Evolutionary conservation across 441 rosid genomes (phyloP).

Genomic region (Corymbia citriodora): DNA sequence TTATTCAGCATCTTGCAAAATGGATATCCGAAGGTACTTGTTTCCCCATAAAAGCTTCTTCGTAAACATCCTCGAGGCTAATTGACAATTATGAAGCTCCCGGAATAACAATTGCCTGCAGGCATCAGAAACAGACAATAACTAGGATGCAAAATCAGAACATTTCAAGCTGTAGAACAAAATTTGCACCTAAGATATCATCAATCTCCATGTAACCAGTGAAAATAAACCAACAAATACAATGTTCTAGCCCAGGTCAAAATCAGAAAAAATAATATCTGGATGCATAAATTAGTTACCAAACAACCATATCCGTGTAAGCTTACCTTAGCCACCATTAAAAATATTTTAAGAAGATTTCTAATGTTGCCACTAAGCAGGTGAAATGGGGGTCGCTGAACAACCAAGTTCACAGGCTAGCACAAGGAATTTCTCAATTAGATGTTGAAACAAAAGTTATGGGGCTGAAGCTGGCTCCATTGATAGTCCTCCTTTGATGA

Average conservation of each 20-base stretch:
- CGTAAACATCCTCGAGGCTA: neutral
- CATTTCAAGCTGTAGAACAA: neutral
- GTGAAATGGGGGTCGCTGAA: neutral
- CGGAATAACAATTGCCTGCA: neutral
- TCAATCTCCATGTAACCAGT: neutral
- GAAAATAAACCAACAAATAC: neutral
- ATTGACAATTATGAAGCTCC: neutral
- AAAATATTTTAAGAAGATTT: neutral
- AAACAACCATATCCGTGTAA: neutral
- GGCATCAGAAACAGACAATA: neutral
- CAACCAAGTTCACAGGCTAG: neutral
- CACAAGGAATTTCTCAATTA: neutral
- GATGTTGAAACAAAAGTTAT: neutral
- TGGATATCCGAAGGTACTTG: neutral
- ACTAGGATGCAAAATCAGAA: neutral
- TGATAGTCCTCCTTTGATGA: neutral
- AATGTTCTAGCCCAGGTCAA: neutral
- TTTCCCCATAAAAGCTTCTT: neutral
- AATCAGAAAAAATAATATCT: neutral
- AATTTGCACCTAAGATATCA: neutral
- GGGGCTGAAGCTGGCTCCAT: neutral
- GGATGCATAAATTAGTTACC: neutral
- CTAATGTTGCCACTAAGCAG: neutral
- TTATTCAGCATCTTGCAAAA: neutral
- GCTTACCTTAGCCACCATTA: neutral